Evolutionary conservation across 2,329 filamentous ascomycete genomes (phyloP), one percentile per base, ranked within the genome.

Genomic region (Coniochaeta sp.): DNA sequence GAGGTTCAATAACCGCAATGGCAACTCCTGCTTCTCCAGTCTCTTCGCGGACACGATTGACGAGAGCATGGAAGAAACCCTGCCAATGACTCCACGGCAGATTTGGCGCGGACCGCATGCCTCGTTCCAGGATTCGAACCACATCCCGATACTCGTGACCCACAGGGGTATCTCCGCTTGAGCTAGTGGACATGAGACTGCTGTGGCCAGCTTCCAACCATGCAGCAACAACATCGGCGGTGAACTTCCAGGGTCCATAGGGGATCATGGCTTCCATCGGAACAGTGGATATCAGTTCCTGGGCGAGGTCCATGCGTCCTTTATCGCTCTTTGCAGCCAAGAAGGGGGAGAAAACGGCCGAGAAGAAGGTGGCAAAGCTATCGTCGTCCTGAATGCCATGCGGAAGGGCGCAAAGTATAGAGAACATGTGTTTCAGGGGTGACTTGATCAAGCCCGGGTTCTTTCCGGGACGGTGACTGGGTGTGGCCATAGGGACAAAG

Each of bases 101-200:
- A 16, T 71, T 71, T 0, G 76, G 74, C 3, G 75, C 74, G 20
- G 71, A 68, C 27, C 67, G 65, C 47, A 87, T 64, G 16, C 87
- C 83, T 57, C 76, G 71, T 59, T 85, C 77, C 3, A 95, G 73
- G 30, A 95, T 78, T 16, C 79, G 83, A 14, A 85, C 75, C 22
- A 87, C 71, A 49, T 86, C 81, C 8, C 86, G 83, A 57, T 89
- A 91, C 52, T 89, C 84, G 10, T 82, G 80, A 13, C 86, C 81
- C 51, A 85, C 65, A 31, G 81, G 71, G 53, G 74, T 67, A 8
- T 75, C 71, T 28, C 59, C 64, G 8, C 60, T 60, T 13, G 69
- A 76, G 57, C 65, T 68, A 48, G 63, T 70, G 16, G 66, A 69
- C 30, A 66, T 67, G 50, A 63, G 55, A 56, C 65, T 73, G 51